These are phyloP conservation scores for Gossypium sturtianum DNA, from an alignment of 345 rosid species.

Conservation along the genomic window DNA sequence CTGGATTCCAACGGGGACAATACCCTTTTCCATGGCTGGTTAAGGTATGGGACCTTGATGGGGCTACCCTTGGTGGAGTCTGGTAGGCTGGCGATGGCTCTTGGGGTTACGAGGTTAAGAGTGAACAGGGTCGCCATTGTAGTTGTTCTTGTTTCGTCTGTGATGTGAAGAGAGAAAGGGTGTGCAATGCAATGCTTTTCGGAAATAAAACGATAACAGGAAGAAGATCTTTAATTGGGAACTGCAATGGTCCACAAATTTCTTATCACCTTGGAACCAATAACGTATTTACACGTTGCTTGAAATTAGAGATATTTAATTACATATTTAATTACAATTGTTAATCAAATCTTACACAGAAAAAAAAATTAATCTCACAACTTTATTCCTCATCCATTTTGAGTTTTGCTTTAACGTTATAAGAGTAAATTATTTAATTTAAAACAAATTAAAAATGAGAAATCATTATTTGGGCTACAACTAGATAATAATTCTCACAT, in stretches of 20 bases:
- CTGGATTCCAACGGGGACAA: slow-evolving; percentile 13
- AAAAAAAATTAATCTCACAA: too few species aligned
- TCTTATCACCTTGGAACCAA: slow-evolving; percentile 62
- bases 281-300: slow-evolving; percentile 28
- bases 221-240: slow-evolving; percentile 16
- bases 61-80: slow-evolving; percentile 11
- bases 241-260: slow-evolving; percentile 26
- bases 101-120: slow-evolving; percentile 44
- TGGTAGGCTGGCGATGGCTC: slow-evolving; percentile 22
- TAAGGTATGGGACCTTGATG: slow-evolving; percentile 19
- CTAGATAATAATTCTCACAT: too few species aligned
- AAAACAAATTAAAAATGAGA: too few species aligned
- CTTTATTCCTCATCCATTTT: too few species aligned
- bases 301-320: slow-evolving; percentile 24
- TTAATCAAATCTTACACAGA: too few species aligned
- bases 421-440: too few species aligned
- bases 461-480: too few species aligned
- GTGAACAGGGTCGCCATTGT: slow-evolving; percentile 52
- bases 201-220: neutral
- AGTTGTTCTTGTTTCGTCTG: neutral
- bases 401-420: too few species aligned
- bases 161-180: neutral
- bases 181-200: neutral
- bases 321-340: slow-evolving; percentile 23
- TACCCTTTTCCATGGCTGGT: slow-evolving; percentile 44